A percentile compares a stretch with the other conserved stretches of the same genome.
Evolutionary conservation across 1,139 yeast genomes (phyloP).

Genomic region (Trichomonascaceae sp.): DNA sequence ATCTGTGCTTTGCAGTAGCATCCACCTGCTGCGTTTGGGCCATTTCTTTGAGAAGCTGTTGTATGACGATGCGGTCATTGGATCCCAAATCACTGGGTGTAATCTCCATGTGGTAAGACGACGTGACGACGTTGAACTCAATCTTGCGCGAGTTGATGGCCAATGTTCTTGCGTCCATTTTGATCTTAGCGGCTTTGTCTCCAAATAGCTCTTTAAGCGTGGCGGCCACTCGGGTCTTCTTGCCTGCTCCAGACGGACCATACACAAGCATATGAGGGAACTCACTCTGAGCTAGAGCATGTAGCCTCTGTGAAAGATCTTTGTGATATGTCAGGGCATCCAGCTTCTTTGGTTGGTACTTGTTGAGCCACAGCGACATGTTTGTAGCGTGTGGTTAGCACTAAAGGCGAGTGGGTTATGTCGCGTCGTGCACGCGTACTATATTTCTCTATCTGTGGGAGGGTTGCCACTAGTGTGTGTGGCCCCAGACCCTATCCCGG

Average conservation of each 20-base stretch:
- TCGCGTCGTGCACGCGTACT: no score
- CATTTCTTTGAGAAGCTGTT: slow-evolving; percentile 81
- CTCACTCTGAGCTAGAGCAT: slow-evolving; percentile 49
- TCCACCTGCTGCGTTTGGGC: slow-evolving; percentile 95
- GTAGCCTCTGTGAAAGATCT: slow-evolving; percentile 48
- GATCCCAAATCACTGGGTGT: slow-evolving; percentile 97
- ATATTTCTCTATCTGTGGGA: no score
- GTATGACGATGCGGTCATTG: slow-evolving; percentile 88
- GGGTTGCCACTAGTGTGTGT: no score
- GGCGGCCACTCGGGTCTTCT: slow-evolving; percentile 84
- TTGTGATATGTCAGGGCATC: slow-evolving; percentile 54
- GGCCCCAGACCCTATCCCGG: no score
- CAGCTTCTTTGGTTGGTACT: slow-evolving; percentile 67
- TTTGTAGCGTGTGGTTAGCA: no score
- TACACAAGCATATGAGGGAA: slow-evolving; percentile 85
- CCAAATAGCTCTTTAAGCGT: slow-evolving; percentile 75
- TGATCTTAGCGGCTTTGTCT: slow-evolving; percentile 64
- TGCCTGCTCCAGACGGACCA: slow-evolving; percentile 97
- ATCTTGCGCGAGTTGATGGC: slow-evolving; percentile 62
- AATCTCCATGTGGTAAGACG: slow-evolving; percentile 82
- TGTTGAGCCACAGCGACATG: slow-evolving; percentile 96
- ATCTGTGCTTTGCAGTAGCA: slow-evolving; percentile 55
- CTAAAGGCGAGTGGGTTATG: no score
- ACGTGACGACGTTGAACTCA: slow-evolving; percentile 82
- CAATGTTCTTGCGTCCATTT: slow-evolving; percentile 80